These are phyloP conservation scores for Daldinia vernicosa DNA, from an alignment of 495 filamentous ascomycete species.

Conservation along the genomic window DNA sequence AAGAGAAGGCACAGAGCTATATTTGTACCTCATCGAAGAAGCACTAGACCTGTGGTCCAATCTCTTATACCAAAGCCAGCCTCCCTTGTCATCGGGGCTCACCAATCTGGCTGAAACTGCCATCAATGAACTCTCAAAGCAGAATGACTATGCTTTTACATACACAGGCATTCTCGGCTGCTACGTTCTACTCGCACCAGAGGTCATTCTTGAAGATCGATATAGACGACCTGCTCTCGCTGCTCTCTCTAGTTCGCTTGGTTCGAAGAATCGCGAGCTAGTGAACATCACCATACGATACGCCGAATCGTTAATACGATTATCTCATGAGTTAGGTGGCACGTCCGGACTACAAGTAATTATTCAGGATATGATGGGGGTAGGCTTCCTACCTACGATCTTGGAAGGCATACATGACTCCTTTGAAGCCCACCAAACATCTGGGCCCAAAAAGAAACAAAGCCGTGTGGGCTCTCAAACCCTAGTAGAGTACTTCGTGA, in stretches of 20 bases:
- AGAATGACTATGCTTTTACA: conserved; percentile 73
- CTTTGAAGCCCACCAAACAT: conserved; percentile 76
- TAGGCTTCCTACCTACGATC: conserved; percentile 69
- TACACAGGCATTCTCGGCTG: conserved; percentile 71
- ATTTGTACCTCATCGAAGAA: conserved; percentile 89
- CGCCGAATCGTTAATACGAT: conserved; percentile 75
- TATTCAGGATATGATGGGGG: conserved; percentile 73
- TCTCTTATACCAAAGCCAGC: conserved; percentile 74
- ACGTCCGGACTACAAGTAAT: conserved; percentile 70
- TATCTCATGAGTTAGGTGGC: conserved; percentile 73
- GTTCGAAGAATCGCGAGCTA: conserved; percentile 69
- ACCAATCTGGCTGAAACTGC: conserved; percentile 72
- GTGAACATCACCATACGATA: conserved; percentile 70
- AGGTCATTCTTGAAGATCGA: conserved; percentile 73
- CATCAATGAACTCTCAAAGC: conserved; percentile 72
- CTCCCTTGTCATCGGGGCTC: conserved; percentile 71
- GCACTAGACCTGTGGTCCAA: conserved; percentile 87
- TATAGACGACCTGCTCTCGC: conserved; percentile 65
- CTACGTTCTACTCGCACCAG: conserved; percentile 83
- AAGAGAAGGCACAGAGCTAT: conserved; percentile 78
- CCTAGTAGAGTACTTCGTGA: conserved; percentile 81
- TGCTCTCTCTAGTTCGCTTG: conserved; percentile 67
- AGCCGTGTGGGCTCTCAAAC: conserved; percentile 71
- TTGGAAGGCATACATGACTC: conserved; percentile 75
- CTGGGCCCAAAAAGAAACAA: conserved; percentile 73